Conservation (phyloP, 139 green algal genomes). For the Haematococcus lacustris region DNA sequence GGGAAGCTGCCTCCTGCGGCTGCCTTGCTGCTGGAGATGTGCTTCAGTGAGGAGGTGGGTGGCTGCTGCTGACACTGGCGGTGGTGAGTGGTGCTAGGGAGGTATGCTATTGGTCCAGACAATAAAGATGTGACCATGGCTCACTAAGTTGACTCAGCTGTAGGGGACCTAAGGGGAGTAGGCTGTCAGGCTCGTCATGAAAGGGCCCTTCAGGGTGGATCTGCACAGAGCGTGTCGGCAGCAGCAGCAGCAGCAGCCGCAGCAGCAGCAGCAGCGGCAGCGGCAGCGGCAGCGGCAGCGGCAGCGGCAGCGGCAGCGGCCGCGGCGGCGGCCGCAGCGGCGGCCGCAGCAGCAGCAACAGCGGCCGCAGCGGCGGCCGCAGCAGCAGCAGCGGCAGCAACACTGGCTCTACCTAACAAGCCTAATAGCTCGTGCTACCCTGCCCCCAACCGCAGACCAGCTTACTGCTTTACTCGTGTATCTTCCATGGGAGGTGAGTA, state of each 20-base stretch:
- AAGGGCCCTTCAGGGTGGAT: background rate
- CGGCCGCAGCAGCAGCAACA: background rate
- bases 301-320: background rate
- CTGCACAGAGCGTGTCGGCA: background rate
- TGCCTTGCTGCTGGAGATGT: no score
- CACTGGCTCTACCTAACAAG: constrained; percentile 97
- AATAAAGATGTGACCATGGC: no score
- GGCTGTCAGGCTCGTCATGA: no score
- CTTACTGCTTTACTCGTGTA: constrained; percentile 77
- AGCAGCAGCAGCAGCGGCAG: background rate
- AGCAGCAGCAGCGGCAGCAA: constrained; percentile 93
- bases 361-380: constrained; percentile 84
- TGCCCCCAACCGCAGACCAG: constrained; percentile 75
- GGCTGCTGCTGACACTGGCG: no score
- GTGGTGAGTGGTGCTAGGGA: no score
- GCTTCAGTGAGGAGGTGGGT: no score
- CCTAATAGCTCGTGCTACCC: no score
- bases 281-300: background rate
- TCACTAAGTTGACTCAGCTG: no score
- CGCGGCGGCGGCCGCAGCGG: background rate
- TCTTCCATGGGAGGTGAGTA: constrained; percentile 74
- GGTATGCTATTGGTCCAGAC: no score
- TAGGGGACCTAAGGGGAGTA: no score
- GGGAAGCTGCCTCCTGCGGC: no score
- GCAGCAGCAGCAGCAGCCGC: background rate